Evolutionary conservation across 1,284 basidiomycete species (phyloP), one percentile per base, ranked within the genome.

Genomic region (Ceratobasidium sp.): DNA sequence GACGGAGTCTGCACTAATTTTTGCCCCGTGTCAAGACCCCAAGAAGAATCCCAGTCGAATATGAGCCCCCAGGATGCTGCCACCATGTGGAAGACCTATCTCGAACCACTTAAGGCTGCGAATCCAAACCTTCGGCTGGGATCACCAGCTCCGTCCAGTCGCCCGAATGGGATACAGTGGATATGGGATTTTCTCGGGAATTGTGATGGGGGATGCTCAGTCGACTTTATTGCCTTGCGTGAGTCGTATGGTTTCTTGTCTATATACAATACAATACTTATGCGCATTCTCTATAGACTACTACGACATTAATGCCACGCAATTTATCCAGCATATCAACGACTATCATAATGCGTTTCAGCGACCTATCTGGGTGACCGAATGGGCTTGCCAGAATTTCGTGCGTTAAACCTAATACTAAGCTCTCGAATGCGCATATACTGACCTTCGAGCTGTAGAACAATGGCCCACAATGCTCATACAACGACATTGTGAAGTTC

Each of bases 231-330:
- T 41, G 82, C 84, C 11, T 64, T 85, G 28, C 84, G 82, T 79
- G 78, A 76, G 81, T 71, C 43, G 14, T 3, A 43, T 44, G 3
- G 9, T 35, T n/a, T 28, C 32, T 23, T 16, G 28, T 3, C 85
- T 83, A 2, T 5, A 73, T 82, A 0, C 82, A 82, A 14, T 85
- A 93, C 77, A 84, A 87, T 54, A 63, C 74, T 1, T 89, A 88
- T 78, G 79, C 89, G 44, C 78, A 66, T 41, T 54, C 18, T 23
- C n/a, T 18, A 52, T 55, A 67, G 64, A 76, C 44, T 73, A 61
- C 35, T 76, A 76, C 50, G 72, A 55, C 35, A 66, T 66, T 38
- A 66, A 70, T 38, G 28, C 67, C 18, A 61, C 57, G 1, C 57
- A 66, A 9, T 73, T 76, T 62, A 75, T 63, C 18, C 32, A 14